Evolutionary conservation across 106 monocot species (phyloP).

Genomic region (Acorus gramineus): DNA sequence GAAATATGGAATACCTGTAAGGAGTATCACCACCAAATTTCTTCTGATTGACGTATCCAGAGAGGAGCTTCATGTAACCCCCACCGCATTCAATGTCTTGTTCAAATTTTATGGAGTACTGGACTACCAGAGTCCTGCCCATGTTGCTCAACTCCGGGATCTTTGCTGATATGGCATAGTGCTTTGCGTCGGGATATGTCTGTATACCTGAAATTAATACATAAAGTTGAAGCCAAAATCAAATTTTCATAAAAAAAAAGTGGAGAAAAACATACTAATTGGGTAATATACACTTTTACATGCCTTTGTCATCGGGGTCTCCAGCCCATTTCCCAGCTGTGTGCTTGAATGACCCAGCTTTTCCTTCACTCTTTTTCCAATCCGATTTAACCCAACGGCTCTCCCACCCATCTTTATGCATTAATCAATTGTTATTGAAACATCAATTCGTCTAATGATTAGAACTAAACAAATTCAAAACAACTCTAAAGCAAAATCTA

Average conservation of each 20-base stretch:
- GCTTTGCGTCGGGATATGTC: conserved; percentile 68
- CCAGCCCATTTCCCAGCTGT: conserved; percentile 87
- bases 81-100: conserved; percentile 99
- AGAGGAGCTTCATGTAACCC: conserved; percentile 89
- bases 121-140: conserved; percentile 68
- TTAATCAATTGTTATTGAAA: too few relatives aligned
- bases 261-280: too few relatives aligned
- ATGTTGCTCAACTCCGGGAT: conserved; percentile 81
- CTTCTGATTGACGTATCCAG: conserved; percentile 97
- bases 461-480: too few relatives aligned
- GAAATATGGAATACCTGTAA: conserved; percentile 46
- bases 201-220: conserved; percentile 53
- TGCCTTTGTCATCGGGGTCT: conserved; percentile 98
- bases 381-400: conserved; percentile 88
- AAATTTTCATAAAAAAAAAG: not conserved
- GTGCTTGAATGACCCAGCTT: conserved; percentile 91
- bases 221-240: not conserved
- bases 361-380: conserved; percentile 98
- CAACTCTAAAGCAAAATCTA: too few relatives aligned
- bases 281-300: too few relatives aligned
- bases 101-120: conserved; percentile 92
- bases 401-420: conserved; percentile 72
- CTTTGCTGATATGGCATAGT: conserved; percentile 91
- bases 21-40: conserved; percentile 96
- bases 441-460: too few relatives aligned